Evolutionary conservation across 202 grass and related monocot genomes (phyloP), one percentile per base, ranked within the genome.

Genomic region (Panicum virgatum): DNA sequence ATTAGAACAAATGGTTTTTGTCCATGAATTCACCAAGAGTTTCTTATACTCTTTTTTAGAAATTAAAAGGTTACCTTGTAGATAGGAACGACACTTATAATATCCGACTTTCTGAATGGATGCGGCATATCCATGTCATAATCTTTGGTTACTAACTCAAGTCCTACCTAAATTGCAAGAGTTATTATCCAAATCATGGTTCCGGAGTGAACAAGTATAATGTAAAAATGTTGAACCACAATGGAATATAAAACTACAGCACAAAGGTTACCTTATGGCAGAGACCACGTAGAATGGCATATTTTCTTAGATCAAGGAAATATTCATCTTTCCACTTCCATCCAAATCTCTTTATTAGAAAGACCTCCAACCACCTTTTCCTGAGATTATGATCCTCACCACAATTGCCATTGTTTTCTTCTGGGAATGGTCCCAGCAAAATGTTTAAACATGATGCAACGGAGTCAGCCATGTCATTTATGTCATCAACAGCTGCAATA

Each of bases 91-190:
- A 92, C 86, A 76, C 96, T 96, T 79, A 98, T 83, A 80, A 98
- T 89, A 83, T 98, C 96, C 15, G 87, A 87, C 79, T 83, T 95
- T 82, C 76, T 88, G 80, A 98, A 96, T 83, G 96, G 85, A 90
- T 84, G 46, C 75, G 82, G 76, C 75, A 20, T 91, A 60, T 96
- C 96, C 87, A 98, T 91, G 66, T 96, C 87, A 47, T 93, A 98
- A 80, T 98, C 92, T 90, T 90, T 92, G 62, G 96, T 90, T 80
- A 93, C 80, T 70, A 98, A 79, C 89, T 98, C 96, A 85, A 98
- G 90, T 77, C 96, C 96, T 85, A 98, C 96, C 96, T 98, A 89
- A 66, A 93, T 69, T 66, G 67, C 72, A 66, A 37, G 34, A 85
- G 15, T 78, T 66, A 3, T 72, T 38, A 63, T 68, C 67, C 37